Percentiles rank a stretch among this genome's conserved stretches.
phyloP scores from a whole-genome alignment of 164 flowering plant genomes.

The Kingdonia uniflora region DNA sequence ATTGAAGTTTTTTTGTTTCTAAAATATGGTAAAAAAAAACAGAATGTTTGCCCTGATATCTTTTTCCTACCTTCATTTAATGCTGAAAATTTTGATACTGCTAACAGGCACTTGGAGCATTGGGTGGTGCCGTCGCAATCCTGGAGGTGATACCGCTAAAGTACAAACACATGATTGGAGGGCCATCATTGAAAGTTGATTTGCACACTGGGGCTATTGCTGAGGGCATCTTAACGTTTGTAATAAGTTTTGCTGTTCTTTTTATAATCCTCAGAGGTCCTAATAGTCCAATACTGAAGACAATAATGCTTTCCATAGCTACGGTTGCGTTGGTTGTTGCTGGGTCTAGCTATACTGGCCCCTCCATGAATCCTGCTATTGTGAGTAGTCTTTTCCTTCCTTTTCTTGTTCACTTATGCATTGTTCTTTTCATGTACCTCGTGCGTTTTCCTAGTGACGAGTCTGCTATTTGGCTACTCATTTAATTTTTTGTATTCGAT shows the following conservation, averaged over 20 bases:
- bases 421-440: too few species aligned
- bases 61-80: neutral
- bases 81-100: neutral
- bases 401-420: neutral
- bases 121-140: conserved; percentile 60
- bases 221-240: conserved; percentile 72
- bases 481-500: too few species aligned
- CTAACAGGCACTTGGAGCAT: conserved; percentile 72
- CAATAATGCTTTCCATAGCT: conserved; percentile 47
- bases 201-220: conserved; percentile 78
- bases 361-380: conserved; percentile 88
- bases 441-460: too few species aligned
- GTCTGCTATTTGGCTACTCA: too few species aligned
- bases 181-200: conserved; percentile 70
- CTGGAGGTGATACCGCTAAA: conserved; percentile 55
- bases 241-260: conserved; percentile 53
- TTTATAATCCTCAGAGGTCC: conserved; percentile 55
- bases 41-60: neutral
- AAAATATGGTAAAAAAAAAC: too few species aligned
- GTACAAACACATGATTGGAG: conserved; percentile 65
- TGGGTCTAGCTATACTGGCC: conserved; percentile 70
- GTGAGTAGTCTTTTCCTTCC: conserved; percentile 29
- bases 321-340: conserved; percentile 48
- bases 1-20: too few species aligned
- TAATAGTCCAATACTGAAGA: conserved; percentile 31